These are phyloP conservation scores for Agaricus sinodeliciosus DNA, from an alignment of 768 basidiomycete genomes.

Conservation along the genomic window DNA sequence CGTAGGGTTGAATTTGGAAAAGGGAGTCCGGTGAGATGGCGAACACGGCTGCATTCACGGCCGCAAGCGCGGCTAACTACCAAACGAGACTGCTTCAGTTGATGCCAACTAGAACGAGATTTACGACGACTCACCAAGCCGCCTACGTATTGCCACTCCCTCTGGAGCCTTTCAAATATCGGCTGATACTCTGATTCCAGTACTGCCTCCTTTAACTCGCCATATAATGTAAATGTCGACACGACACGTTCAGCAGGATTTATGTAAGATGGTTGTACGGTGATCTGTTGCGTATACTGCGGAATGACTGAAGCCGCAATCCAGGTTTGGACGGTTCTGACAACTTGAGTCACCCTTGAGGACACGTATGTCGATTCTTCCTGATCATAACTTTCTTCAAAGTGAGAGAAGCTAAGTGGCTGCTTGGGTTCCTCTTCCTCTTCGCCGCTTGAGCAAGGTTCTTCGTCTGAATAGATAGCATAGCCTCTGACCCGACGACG, in stretches of 20 bases:
- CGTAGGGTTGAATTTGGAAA: constrained; percentile 41
- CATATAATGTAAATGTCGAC: constrained; percentile 49
- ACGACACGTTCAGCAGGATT: constrained; percentile 29
- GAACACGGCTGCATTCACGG: constrained; percentile 55
- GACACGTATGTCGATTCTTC: not conserved
- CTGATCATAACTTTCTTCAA: constrained; percentile 18
- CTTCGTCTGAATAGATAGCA: constrained; percentile 36
- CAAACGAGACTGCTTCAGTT: not conserved
- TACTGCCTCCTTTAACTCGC: constrained; percentile 42
- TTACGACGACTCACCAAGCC: constrained; percentile 41
- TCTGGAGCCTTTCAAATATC: constrained; percentile 39
- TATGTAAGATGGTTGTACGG: constrained; percentile 5
- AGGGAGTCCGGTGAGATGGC: constrained; percentile 49
- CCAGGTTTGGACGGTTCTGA: constrained; percentile 17
- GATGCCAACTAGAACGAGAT: not conserved
- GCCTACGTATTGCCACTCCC: constrained; percentile 65
- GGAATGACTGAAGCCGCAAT: constrained; percentile 29
- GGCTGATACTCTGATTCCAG: constrained; percentile 44
- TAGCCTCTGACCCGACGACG: constrained; percentile 32
- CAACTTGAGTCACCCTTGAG: not conserved
- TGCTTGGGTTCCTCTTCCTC: constrained; percentile 20
- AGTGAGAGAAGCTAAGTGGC: constrained; percentile 16
- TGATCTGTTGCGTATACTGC: constrained; percentile 13
- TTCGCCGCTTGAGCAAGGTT: constrained; percentile 18
- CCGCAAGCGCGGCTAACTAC: constrained; percentile 55